Percentiles rank a stretch among this genome's conserved stretches.
Evolutionary conservation across 2,329 filamentous ascomycete species (phyloP).

Genomic region (Leptographium radiaticola): DNA sequence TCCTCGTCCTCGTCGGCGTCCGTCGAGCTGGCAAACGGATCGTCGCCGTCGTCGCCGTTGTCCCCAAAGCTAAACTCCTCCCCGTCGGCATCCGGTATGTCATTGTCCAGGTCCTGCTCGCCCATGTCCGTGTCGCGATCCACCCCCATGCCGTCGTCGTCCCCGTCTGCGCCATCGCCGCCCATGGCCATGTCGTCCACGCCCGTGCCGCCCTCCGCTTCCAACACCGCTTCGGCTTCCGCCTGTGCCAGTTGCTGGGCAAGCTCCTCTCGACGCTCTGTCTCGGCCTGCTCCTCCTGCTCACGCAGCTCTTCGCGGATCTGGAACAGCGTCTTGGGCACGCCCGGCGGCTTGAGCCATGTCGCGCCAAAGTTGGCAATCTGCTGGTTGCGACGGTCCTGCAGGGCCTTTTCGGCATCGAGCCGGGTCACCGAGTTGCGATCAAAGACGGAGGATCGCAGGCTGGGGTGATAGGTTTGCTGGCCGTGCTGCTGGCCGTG

Average conservation of each 20-base stretch:
- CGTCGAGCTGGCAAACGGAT: constrained; percentile 12
- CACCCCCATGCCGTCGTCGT: constrained; percentile 16
- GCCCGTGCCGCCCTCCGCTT: constrained; percentile 38
- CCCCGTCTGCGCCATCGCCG: constrained; percentile 22
- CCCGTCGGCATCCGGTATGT: constrained; percentile 55
- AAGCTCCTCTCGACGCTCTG: constrained; percentile 55
- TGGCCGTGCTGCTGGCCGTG: constrained; percentile 1
- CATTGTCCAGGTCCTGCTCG: constrained; percentile 54
- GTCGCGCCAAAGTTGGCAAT: constrained; percentile 76
- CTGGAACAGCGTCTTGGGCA: constrained; percentile 80
- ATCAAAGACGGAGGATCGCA: constrained; percentile 29
- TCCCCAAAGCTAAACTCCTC: constrained; percentile 36
- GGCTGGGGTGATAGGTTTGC: constrained; percentile 13
- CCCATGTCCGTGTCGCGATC: constrained; percentile 33
- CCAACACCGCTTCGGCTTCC: constrained; percentile 25
- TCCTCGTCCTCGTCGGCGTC: constrained; percentile 28
- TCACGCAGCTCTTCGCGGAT: constrained; percentile 82
- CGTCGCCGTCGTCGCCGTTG: constrained; percentile 27
- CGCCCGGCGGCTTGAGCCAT: constrained; percentile 83
- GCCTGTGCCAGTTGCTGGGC: constrained; percentile 64
- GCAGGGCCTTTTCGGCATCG: constrained; percentile 60
- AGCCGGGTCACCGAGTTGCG: constrained; percentile 55
- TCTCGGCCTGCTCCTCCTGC: constrained; percentile 70
- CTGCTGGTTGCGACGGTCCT: constrained; percentile 65
- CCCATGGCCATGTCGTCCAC: constrained; percentile 19